phyloP scores from a whole-genome alignment of 495 filamentous ascomycete species.

The Penicillium argentinense region DNA sequence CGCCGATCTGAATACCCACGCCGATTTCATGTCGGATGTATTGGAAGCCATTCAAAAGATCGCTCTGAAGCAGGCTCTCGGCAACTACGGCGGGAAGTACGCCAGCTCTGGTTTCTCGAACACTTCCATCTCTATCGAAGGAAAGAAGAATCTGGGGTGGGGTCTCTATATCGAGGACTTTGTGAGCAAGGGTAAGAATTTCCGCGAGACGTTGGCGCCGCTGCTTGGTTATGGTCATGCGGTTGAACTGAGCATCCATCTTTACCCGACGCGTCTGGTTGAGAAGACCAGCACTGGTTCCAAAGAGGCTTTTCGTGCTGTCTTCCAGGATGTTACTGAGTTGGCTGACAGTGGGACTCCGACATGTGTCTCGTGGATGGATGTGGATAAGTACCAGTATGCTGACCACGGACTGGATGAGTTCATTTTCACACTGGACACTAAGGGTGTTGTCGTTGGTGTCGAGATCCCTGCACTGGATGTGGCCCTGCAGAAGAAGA shows the following conservation, averaged over 20 bases:
- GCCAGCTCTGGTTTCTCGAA: not conserved
- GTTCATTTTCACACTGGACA: conserved; percentile 49
- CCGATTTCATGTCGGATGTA: conserved; percentile 31
- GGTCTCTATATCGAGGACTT: conserved; percentile 49
- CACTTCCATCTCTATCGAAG: conserved; percentile 33
- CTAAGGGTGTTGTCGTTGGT: conserved; percentile 38
- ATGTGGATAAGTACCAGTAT: conserved; percentile 44
- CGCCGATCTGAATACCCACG: conserved; percentile 25
- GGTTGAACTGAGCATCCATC: conserved; percentile 36
- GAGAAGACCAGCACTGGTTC: conserved; percentile 6
- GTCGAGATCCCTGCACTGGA: conserved; percentile 46
- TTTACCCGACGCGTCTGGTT: conserved; percentile 44
- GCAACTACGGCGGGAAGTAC: conserved; percentile 45
- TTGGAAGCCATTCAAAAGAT: conserved; percentile 43
- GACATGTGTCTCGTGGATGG: conserved; percentile 49
- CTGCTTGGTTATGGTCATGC: conserved; percentile 29
- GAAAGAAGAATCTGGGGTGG: conserved; percentile 28
- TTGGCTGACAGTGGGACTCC: conserved; percentile 25
- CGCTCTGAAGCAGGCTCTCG: conserved; percentile 42
- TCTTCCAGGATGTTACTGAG: conserved; percentile 41
- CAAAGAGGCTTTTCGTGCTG: conserved; percentile 42
- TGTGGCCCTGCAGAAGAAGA: conserved; percentile 11
- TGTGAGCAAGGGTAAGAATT: conserved; percentile 51
- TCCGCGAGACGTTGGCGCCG: conserved; percentile 24
- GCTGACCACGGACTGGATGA: conserved; percentile 46